Percentiles rank a stretch among this genome's conserved stretches.
Conservation (phyloP, 768 basidiomycete genomes). For the Trametes punicea region DNA sequence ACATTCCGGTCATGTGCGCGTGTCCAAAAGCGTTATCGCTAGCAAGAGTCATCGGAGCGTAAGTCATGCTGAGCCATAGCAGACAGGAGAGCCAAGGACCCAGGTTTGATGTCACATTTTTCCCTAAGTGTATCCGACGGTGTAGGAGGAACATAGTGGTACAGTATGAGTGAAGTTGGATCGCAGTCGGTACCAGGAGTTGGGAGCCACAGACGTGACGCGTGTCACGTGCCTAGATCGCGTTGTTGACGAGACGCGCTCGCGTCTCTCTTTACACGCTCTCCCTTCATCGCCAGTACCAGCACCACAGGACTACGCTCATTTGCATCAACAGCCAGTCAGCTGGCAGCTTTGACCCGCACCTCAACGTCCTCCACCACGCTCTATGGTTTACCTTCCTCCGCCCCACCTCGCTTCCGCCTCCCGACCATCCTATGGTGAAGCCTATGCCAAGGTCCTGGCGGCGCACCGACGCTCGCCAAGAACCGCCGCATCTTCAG, state of each 20-base stretch:
- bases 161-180: too few species aligned
- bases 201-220: constrained; percentile 22
- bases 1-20: not conserved
- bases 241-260: constrained; percentile 18
- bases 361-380: not conserved
- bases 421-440: constrained; percentile 59
- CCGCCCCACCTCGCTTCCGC: constrained; percentile 67
- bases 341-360: not conserved
- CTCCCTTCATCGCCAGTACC: not conserved
- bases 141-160: too few species aligned
- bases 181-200: too few species aligned
- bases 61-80: too few species aligned
- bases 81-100: too few species aligned
- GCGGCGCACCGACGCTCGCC: constrained; percentile 69
- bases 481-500: constrained; percentile 74
- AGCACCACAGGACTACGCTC: not conserved
- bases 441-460: constrained; percentile 73
- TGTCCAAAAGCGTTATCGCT: constrained; percentile 38
- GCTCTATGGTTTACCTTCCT: constrained; percentile 63
- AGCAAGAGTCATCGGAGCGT: too few species aligned
- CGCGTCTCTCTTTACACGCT: not conserved
- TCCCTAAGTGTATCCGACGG: too few species aligned
- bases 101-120: too few species aligned
- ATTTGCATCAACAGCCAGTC: not conserved
- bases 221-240: constrained; percentile 21